A percentile compares a stretch with the other conserved stretches of the same genome.
Conservation (phyloP, 2,329 filamentous ascomycete species). For the Thielaviopsis ethacetica region DNA sequence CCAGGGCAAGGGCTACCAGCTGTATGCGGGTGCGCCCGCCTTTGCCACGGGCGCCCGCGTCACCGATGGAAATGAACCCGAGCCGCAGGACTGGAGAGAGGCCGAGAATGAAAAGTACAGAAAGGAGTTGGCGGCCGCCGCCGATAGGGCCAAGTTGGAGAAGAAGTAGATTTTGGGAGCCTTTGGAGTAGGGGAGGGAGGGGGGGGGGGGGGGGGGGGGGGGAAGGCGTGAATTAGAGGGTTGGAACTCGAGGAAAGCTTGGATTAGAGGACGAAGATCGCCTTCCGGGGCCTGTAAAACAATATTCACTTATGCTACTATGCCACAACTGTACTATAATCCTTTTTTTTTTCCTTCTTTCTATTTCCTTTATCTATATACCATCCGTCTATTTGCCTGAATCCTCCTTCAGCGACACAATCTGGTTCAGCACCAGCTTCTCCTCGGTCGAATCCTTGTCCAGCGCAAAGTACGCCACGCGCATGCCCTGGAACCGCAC, state of each 20-base stretch:
- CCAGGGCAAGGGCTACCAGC: slow-evolving; percentile 43
- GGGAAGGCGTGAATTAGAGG: no score
- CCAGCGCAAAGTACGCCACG: slow-evolving; percentile 71
- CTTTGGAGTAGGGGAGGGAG: no score
- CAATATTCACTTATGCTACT: no score
- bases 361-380: not conserved
- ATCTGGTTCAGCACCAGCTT: slow-evolving; percentile 81
- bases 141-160: slow-evolving; percentile 2
- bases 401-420: slow-evolving; percentile 78
- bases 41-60: slow-evolving; percentile 47
- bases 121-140: slow-evolving; percentile 17
- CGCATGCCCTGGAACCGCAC: slow-evolving; percentile 86
- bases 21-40: slow-evolving; percentile 64
- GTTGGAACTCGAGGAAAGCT: no score
- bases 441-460: slow-evolving; percentile 63
- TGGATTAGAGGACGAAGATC: no score
- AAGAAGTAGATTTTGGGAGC: slow-evolving; percentile 5
- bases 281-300: no score
- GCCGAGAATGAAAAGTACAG: slow-evolving; percentile 46
- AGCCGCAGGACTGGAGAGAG: slow-evolving; percentile 45
- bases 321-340: not conserved
- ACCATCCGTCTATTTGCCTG: slow-evolving; percentile 33
- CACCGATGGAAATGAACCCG: slow-evolving; percentile 51
- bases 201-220: no score
- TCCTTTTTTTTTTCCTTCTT: not conserved